Conservation (phyloP, 208 protist genomes). For the Kentomonas sorsogonicus region DNA sequence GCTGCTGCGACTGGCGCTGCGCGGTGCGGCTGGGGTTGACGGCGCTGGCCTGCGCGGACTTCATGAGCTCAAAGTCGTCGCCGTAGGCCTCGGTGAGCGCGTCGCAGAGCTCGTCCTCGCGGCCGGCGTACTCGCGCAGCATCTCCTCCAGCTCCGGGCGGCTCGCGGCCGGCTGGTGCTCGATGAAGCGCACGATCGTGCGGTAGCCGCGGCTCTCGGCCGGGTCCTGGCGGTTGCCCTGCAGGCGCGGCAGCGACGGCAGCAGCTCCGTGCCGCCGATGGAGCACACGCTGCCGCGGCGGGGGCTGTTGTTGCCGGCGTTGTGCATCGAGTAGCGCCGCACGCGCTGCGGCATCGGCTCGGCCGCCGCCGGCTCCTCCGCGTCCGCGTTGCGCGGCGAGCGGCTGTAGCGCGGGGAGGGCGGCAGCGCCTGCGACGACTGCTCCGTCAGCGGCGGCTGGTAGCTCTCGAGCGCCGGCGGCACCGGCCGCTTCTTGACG, state of each 20-base stretch:
- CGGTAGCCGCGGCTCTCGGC: slow-evolving; percentile 34
- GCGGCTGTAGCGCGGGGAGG: slow-evolving; percentile 22
- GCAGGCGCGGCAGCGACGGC: slow-evolving; percentile 51
- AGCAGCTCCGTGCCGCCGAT: slow-evolving; percentile 75
- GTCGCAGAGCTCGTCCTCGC: slow-evolving; percentile 61
- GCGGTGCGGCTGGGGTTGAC: background rate
- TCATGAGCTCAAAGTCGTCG: slow-evolving; percentile 50
- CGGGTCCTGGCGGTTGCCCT: slow-evolving; percentile 38
- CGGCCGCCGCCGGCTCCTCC: no score
- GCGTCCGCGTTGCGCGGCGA: slow-evolving; percentile 7
- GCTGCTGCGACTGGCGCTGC: slow-evolving; percentile 13
- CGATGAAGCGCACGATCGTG: slow-evolving; percentile 68
- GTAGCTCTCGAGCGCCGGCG: slow-evolving; percentile 5
- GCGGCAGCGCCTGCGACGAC: background rate
- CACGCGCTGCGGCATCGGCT: slow-evolving; percentile 11
- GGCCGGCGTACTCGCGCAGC: slow-evolving; percentile 51
- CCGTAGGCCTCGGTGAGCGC: slow-evolving; percentile 52
- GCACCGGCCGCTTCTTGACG: no score
- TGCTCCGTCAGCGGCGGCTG: slow-evolving; percentile 1
- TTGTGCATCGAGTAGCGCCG: slow-evolving; percentile 19
- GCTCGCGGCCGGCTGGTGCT: slow-evolving; percentile 39
- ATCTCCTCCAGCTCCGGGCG: slow-evolving; percentile 38
- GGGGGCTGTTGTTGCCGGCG: slow-evolving; percentile 10
- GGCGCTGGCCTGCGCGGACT: slow-evolving; percentile 11
- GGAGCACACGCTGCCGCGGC: slow-evolving; percentile 2